Base-by-base conservation (phyloP, 208 protist genomes). In the Endotrypanum monterogeii region DNA sequence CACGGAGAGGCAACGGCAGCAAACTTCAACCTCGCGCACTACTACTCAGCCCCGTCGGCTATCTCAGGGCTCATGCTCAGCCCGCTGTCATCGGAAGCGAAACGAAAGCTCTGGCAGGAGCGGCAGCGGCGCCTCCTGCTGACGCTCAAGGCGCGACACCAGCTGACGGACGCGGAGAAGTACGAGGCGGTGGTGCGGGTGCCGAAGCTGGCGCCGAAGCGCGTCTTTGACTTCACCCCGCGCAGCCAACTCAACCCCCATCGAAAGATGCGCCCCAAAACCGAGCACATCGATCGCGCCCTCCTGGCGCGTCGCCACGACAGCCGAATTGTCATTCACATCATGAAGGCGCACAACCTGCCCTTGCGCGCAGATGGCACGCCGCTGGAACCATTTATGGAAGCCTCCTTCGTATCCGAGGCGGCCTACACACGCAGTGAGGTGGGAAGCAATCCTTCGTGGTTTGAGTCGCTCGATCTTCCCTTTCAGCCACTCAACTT, bases 401-500 rank as follows among this genome's bases (percentile, higher is more conserved):
- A 96, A 71, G 89, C 83, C 46, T 80, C 68, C 73, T 96, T 96
- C 76, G 89, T 93, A 5, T 90, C 84, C 57, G 89, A 93, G 74
- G 90, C 80, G 2, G 82, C 86, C 56, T 89, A 90, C 75, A 88
- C 89, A 18, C 89, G 89, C 60, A 89, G 84, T 61, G 87, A 90
- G 72, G 83, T 89, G 3, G 91, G 91, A 60, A 87, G 75, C 79
- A 81, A 80, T 14, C 91, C 89, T 16, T 84, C 87, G 39, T 96
- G 91, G 91, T 96, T 94, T 78, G 79, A 96, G 68, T 88, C 89
- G 18, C 81, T 96, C 32, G 83, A 94, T 66, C 83, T 96, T 51
- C 87, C 89, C 28, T 96, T 96, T 57, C 86, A 87, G 48, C 91
- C 91, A 8, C 83, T 87, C n/a, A 83, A 92, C 80, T 92, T 96